Conservation (phyloP, 768 basidiomycete genomes). For the Lactarius hengduanensis region DNA sequence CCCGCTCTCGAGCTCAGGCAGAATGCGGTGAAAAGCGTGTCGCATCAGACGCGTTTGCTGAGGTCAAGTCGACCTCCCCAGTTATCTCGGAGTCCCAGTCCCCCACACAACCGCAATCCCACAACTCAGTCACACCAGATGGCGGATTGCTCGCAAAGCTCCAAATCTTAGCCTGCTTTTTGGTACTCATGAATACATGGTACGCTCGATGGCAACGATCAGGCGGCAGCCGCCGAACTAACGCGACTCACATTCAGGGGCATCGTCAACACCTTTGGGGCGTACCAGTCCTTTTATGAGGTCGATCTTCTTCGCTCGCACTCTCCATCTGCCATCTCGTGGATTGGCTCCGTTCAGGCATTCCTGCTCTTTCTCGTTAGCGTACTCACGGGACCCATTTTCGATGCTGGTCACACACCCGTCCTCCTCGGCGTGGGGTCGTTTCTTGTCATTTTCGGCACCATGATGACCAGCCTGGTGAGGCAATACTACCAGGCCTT, state of each 20-base stretch:
- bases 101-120: background rate
- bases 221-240: background rate
- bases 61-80: background rate
- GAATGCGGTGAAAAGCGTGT: background rate
- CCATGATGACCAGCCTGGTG: slow-evolving; percentile 27
- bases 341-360: slow-evolving; percentile 31
- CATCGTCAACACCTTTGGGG: slow-evolving; percentile 29
- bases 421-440: slow-evolving; percentile 28
- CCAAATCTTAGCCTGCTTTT: slow-evolving; percentile 26
- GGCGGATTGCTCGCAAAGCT: slow-evolving; percentile 27
- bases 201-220: background rate
- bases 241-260: slow-evolving; percentile 20
- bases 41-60: background rate
- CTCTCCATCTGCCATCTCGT: slow-evolving; percentile 27
- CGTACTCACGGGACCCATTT: slow-evolving; percentile 26
- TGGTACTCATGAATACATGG: slow-evolving; percentile 30
- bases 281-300: slow-evolving; percentile 28
- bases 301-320: slow-evolving; percentile 13
- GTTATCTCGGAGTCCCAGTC: background rate
- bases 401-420: slow-evolving; percentile 30
- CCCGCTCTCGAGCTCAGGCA: background rate
- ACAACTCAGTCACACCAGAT: background rate
- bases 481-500: slow-evolving; percentile 38
- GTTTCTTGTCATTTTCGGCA: slow-evolving; percentile 26
- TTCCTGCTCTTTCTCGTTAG: slow-evolving; percentile 26